Percentiles rank a stretch among this genome's conserved stretches.
Evolutionary conservation across 1,139 yeast species (phyloP).

Genomic region (Lodderomyces beijingensis): DNA sequence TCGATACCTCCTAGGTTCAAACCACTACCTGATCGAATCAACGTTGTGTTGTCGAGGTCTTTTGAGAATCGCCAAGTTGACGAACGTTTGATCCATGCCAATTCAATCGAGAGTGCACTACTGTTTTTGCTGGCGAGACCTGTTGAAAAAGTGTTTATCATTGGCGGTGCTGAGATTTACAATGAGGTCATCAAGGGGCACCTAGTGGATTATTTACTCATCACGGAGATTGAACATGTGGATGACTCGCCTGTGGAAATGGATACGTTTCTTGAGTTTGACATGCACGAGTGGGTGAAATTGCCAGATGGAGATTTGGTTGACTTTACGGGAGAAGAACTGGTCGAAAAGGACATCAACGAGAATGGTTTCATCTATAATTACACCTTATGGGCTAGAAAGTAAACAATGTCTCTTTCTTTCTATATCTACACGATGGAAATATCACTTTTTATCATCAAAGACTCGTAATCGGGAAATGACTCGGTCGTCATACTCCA

Average conservation of each 20-base stretch:
- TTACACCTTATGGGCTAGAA: constrained; percentile 15
- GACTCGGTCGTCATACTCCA: constrained; percentile 67
- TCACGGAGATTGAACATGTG: constrained; percentile 62
- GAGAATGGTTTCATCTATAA: constrained; percentile 34
- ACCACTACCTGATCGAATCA: constrained; percentile 73
- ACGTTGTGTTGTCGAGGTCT: constrained; percentile 66
- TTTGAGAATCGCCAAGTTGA: constrained; percentile 17
- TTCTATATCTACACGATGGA: constrained; percentile 2
- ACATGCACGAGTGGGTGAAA: constrained; percentile 33
- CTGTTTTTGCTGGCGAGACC: too few species aligned
- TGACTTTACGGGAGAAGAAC: constrained; percentile 34
- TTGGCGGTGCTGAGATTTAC: constrained; percentile 93
- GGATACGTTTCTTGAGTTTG: constrained; percentile 60
- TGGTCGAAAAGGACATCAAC: constrained; percentile 31
- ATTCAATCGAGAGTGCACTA: constrained; percentile 46
- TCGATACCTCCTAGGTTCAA: constrained; percentile 82
- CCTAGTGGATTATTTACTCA: constrained; percentile 51
- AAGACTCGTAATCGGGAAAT: constrained; percentile 53
- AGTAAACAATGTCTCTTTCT: constrained; percentile 5
- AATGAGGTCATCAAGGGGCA: constrained; percentile 45
- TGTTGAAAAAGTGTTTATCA: constrained; percentile 55
- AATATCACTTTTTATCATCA: constrained; percentile 18
- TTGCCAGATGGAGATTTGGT: constrained; percentile 30
- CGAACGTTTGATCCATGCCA: constrained; percentile 36
- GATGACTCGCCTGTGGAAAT: constrained; percentile 38